phyloP scores from a whole-genome alignment of 2,329 filamentous ascomycete species.

The Erysiphe pulchra region DNA sequence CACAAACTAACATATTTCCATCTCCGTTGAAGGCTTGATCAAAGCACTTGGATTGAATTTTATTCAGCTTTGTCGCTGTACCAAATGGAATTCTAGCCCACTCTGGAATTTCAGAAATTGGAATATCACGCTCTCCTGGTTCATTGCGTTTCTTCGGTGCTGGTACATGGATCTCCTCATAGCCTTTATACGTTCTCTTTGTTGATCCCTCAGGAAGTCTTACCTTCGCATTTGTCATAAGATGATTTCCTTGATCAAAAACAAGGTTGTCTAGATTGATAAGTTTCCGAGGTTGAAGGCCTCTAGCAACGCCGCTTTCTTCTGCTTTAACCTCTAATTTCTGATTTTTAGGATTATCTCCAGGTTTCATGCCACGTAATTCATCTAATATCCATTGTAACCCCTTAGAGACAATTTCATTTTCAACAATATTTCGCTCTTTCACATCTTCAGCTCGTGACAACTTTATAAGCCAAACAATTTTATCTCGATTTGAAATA shows the following conservation, averaged over 20 bases:
- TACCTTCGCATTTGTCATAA: slow-evolving; percentile 98
- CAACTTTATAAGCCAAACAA: slow-evolving; percentile 84
- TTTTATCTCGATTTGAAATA: slow-evolving; percentile 75
- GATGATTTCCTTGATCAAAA: slow-evolving; percentile 92
- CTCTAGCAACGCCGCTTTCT: slow-evolving; percentile 50
- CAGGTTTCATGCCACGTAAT: slow-evolving; percentile 45
- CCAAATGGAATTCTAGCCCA: slow-evolving; percentile 80
- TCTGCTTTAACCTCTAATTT: slow-evolving; percentile 91
- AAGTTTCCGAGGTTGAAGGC: slow-evolving; percentile 59
- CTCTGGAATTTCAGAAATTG: slow-evolving; percentile 68
- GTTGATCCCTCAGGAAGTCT: slow-evolving; percentile 82
- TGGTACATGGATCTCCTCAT: slow-evolving; percentile 94
- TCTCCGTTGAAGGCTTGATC: slow-evolving; percentile 79
- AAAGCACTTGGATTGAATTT: slow-evolving; percentile 85
- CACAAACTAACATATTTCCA: slow-evolving; percentile 93
- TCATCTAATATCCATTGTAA: slow-evolving; percentile 72
- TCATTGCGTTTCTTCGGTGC: slow-evolving; percentile 71
- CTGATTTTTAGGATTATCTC: slow-evolving; percentile 27
- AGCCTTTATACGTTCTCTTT: slow-evolving; percentile 88
- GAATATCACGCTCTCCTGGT: slow-evolving; percentile 54
- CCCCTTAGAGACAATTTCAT: slow-evolving; percentile 76
- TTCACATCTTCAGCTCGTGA: slow-evolving; percentile 59
- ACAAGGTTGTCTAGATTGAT: slow-evolving; percentile 91
- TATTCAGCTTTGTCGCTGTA: slow-evolving; percentile 66
- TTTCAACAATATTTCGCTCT: slow-evolving; percentile 52